phyloP scores from a whole-genome alignment of 164 flowering plant species.

The Stephania yunnanensis region DNA sequence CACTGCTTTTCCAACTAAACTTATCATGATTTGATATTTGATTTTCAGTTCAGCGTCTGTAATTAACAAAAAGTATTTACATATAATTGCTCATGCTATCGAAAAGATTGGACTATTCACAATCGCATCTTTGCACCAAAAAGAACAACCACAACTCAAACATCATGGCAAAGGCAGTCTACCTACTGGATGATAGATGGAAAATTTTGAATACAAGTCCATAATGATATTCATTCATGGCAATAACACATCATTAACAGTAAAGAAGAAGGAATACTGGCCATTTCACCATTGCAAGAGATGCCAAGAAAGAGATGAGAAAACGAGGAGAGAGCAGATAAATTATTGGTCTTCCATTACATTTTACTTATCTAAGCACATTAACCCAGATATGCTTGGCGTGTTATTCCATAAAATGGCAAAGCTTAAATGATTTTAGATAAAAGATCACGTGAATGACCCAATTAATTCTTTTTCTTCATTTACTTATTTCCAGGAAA shows the following conservation, averaged over 20 bases:
- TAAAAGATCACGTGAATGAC: not conserved
- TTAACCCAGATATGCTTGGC: not conserved
- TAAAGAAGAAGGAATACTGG: not conserved
- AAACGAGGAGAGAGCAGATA: too few relatives aligned
- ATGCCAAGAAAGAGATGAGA: too few relatives aligned
- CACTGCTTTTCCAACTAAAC: not conserved
- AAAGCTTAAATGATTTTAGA: not conserved
- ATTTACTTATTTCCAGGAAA: not conserved
- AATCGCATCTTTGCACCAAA: too few relatives aligned
- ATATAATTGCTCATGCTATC: not conserved
- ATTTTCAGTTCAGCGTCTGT: not conserved
- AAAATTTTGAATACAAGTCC: too few relatives aligned
- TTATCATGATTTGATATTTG: not conserved
- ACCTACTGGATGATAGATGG: not conserved
- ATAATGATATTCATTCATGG: too few relatives aligned
- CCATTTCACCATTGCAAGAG: too few relatives aligned
- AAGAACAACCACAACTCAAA: not conserved
- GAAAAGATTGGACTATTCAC: not conserved
- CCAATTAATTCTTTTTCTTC: not conserved
- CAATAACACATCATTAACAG: not conserved
- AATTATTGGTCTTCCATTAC: too few relatives aligned
- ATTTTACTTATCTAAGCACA: too few relatives aligned
- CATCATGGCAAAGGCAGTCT: not conserved
- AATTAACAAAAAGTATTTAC: not conserved
- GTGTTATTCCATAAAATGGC: not conserved